These are phyloP conservation scores for Candida cerambycidarum DNA, from an alignment of 805 yeast species.

Conservation along the genomic window DNA sequence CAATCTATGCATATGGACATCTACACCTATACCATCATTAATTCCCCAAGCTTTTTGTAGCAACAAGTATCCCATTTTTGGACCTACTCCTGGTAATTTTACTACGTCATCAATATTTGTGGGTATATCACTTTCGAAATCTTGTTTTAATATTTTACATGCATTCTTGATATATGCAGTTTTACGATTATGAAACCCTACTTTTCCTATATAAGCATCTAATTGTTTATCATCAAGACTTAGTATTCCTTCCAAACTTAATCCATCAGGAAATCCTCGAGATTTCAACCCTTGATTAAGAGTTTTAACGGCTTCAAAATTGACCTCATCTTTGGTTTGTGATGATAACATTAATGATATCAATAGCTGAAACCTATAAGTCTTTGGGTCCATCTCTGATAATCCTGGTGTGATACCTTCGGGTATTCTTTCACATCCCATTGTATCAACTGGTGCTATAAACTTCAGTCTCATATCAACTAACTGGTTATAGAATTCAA, in stretches of 20 bases:
- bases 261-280: slow-evolving; percentile 47
- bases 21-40: slow-evolving; percentile 87
- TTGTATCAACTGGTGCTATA: slow-evolving; percentile 81
- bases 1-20: slow-evolving; percentile 82
- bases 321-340: slow-evolving; percentile 89
- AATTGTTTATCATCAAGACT: slow-evolving; percentile 53
- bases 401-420: slow-evolving; percentile 39
- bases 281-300: slow-evolving; percentile 49
- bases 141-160: slow-evolving; percentile 48
- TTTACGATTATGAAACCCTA: slow-evolving; percentile 85
- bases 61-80: slow-evolving; percentile 86
- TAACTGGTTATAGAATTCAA: slow-evolving; percentile 56
- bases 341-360: slow-evolving; percentile 84
- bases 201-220: slow-evolving; percentile 68
- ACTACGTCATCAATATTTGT: slow-evolving; percentile 61
- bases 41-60: slow-evolving; percentile 81
- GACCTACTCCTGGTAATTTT: slow-evolving; percentile 88
- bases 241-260: slow-evolving; percentile 55
- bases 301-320: slow-evolving; percentile 65
- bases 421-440: slow-evolving; percentile 76
- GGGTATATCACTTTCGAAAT: slow-evolving; percentile 71
- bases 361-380: slow-evolving; percentile 68
- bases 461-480: slow-evolving; percentile 65
- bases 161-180: slow-evolving; percentile 67
- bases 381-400: slow-evolving; percentile 30